phyloP scores from a whole-genome alignment of 805 yeast genomes.

The Yarrowia keelungensis region DNA sequence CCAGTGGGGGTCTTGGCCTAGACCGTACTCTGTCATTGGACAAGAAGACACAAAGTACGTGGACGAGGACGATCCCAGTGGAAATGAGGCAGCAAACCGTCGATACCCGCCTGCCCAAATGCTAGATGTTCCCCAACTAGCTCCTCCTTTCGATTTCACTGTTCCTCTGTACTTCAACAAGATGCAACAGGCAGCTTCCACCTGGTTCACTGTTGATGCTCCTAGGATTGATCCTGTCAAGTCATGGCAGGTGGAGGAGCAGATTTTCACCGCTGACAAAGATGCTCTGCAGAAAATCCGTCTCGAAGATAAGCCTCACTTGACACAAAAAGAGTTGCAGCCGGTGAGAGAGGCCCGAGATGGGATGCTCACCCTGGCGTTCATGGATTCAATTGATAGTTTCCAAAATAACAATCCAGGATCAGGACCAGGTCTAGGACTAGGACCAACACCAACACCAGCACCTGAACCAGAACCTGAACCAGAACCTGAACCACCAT shows the following conservation, averaged over 20 bases:
- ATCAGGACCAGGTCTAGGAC: no score
- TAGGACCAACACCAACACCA: no score
- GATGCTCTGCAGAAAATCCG: not conserved
- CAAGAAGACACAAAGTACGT: not conserved
- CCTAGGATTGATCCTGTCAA: not conserved
- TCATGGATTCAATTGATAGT: no score
- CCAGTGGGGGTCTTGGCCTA: not conserved
- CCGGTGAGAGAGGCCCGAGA: no score
- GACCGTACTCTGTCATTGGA: not conserved
- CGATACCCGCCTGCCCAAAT: not conserved
- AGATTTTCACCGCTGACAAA: not conserved
- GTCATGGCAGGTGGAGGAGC: not conserved
- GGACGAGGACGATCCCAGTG: not conserved
- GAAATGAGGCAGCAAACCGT: not conserved
- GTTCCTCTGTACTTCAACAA: no score
- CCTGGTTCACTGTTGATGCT: not conserved
- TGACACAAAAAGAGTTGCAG: no score
- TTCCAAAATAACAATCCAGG: no score
- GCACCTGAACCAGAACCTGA: no score
- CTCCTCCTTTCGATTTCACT: not conserved
- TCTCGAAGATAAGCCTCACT: no score
- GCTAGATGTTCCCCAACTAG: not conserved
- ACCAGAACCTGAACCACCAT: no score
- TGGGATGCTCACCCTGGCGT: no score
- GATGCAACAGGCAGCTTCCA: not conserved